These are phyloP conservation scores for Blastomyces emzantsi DNA, from an alignment of 2,329 filamentous ascomycete species.

Conservation along the genomic window DNA sequence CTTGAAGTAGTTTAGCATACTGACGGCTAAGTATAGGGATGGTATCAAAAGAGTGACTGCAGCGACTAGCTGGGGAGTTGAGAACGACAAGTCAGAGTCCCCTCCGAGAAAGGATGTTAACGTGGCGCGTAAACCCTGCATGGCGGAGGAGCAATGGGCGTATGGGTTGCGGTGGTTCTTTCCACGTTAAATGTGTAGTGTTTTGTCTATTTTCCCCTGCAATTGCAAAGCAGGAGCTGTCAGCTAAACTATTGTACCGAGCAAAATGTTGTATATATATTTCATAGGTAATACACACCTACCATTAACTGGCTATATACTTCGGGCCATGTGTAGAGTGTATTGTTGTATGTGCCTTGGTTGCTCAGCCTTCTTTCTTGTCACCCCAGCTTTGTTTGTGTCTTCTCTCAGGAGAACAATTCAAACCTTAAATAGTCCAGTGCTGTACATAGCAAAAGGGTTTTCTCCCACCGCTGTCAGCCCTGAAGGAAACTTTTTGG, in stretches of 20 bases:
- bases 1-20: constrained; percentile 32
- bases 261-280: not conserved
- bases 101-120: not conserved
- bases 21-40: constrained; percentile 28
- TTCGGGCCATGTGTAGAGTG: no score
- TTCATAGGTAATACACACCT: no score
- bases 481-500: not conserved
- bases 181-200: not conserved
- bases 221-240: not conserved
- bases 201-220: not conserved
- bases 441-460: no score
- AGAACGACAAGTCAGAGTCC: not conserved
- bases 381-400: no score
- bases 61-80: constrained; percentile 17
- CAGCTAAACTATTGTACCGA: not conserved
- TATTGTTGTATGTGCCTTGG: not conserved
- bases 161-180: not conserved
- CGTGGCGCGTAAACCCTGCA: not conserved
- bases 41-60: constrained; percentile 17
- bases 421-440: no score
- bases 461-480: no score
- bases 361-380: not conserved
- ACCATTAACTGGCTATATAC: no score
- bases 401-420: not conserved
- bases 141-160: not conserved